Evolutionary conservation across 1,284 basidiomycete species (phyloP).

Genomic region (Austropuccinia psidii): DNA sequence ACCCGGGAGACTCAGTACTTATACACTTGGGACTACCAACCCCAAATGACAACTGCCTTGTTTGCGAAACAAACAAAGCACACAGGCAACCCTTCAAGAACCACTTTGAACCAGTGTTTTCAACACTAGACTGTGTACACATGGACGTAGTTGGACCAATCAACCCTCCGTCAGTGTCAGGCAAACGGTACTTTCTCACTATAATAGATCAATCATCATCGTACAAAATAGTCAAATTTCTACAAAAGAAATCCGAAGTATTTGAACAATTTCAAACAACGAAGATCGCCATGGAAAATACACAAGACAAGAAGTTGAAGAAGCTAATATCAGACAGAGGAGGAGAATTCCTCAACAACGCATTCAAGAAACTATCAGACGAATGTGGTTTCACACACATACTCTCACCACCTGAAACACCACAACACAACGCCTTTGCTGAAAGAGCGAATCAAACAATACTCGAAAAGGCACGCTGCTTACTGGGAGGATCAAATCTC

Average conservation of each 20-base stretch:
- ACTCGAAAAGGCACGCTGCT: slow-evolving; percentile 41
- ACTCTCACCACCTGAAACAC: slow-evolving; percentile 49
- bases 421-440: slow-evolving; percentile 46
- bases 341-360: slow-evolving; percentile 43
- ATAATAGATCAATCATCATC: slow-evolving; percentile 3
- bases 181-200: not conserved
- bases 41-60: too few species aligned
- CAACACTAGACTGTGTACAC: not conserved
- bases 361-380: slow-evolving; percentile 43
- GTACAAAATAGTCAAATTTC: not conserved
- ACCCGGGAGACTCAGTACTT: too few species aligned
- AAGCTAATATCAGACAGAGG: slow-evolving; percentile 44
- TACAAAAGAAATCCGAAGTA: not conserved
- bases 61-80: too few species aligned
- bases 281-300: too few species aligned
- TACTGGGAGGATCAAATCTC: slow-evolving; percentile 43
- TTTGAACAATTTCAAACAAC: too few species aligned
- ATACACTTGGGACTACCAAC: too few species aligned
- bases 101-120: not conserved
- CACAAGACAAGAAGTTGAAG: not conserved
- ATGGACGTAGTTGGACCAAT: slow-evolving; percentile 7
- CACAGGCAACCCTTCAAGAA: not conserved
- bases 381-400: slow-evolving; percentile 44
- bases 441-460: slow-evolving; percentile 45
- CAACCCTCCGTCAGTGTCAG: not conserved